Conservation (phyloP, 257 asterid genomes). For the Solanum rostratum region DNA sequence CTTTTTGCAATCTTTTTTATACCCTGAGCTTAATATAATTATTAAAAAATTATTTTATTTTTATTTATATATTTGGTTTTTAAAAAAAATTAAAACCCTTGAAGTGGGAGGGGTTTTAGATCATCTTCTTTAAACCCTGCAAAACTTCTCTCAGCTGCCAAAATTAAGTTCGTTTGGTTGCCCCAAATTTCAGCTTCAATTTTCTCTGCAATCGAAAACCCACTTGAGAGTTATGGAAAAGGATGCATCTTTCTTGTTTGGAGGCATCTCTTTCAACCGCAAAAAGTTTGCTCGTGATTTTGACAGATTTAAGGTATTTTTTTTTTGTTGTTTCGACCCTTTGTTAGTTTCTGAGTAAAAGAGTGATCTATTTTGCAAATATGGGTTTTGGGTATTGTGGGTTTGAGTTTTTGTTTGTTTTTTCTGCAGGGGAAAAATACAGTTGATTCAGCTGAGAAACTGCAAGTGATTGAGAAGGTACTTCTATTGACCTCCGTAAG, state of each 20-base stretch:
- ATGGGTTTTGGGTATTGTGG: neutral
- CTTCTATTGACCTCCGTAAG: neutral
- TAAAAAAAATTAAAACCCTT: too few relatives aligned
- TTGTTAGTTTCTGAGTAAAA: neutral
- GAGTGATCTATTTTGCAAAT: neutral
- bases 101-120: neutral
- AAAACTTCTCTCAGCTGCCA: neutral
- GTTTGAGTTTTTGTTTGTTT: neutral
- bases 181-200: neutral
- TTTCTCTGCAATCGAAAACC: neutral
- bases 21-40: too few relatives aligned
- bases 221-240: conserved; percentile 19
- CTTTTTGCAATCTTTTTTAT: too few relatives aligned
- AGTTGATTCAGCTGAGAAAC: neutral
- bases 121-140: neutral
- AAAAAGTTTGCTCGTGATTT: conserved; percentile 52
- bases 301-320: conserved; percentile 52
- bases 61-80: too few relatives aligned
- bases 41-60: too few relatives aligned
- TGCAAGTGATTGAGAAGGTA: neutral
- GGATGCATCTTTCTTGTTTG: conserved; percentile 60
- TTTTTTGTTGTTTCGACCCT: neutral
- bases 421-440: neutral
- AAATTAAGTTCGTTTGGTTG: neutral
- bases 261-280: conserved; percentile 62